Evolutionary conservation across 139 green algal genomes (phyloP), one percentile per base, ranked within the genome.

Genomic region (Chlorella sp.): DNA sequence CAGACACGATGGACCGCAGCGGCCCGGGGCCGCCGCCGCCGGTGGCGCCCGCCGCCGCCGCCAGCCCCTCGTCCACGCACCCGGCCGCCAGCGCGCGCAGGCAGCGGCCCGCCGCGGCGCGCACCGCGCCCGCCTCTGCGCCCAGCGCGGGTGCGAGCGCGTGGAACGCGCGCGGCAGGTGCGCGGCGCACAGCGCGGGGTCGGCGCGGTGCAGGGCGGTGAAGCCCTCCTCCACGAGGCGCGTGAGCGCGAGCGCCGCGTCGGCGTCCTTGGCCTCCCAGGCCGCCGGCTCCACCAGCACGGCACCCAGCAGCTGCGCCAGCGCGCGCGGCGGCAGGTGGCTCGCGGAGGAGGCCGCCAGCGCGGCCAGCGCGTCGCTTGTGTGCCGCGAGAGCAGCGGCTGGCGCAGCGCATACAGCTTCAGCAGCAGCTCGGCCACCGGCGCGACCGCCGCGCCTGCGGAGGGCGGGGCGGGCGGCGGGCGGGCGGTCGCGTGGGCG

Each of bases 111-210:
- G 89, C 82, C 11, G 82, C 87, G 67, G 86, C 86, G 14, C 88
- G 84, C 63, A 98, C 91, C 2, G 85, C 88, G 25, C 97, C 94
- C 46, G 93, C 87, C 79, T 94, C 88, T 4, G 90, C 89, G 2
- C 42, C 73, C 61, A 97, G 82, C 75, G 89, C 82, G 0, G 88
- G 82, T 21, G 90, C 83, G 23, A 98, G 79, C 38, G 75, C 56
- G 67, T 93, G 84, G 8, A 91, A 70, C 21, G 85, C 87, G 15
- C 75, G 72, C 0, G 92, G 88, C 80, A 98, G 83, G 19, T 75
- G 73, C 6, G 48, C 27, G 7, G 70, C 82, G 15, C 70, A 71
- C n/a, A 82, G 35, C 7, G n/a, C 60, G 0, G 84, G 41, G 62
- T 91, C 88, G 25, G 70, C 7, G 33, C 89, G 62, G 7, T 84